Evolutionary conservation across 2,329 filamentous ascomycete species (phyloP).

Genomic region (Aspergillus pseudotamarii): DNA sequence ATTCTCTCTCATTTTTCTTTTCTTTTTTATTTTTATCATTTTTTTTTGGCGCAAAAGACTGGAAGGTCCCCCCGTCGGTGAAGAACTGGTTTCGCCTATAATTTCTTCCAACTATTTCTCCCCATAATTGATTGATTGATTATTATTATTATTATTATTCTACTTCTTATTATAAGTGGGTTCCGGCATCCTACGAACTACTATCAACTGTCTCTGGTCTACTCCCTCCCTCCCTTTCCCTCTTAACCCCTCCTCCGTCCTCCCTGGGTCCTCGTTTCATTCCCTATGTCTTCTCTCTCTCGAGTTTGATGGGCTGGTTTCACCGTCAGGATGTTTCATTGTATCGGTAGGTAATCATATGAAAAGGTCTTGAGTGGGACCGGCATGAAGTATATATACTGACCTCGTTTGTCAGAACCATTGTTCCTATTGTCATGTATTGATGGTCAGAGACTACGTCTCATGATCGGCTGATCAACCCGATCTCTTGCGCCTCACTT

Average conservation of each 20-base stretch:
- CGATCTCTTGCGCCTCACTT: constrained; percentile 9
- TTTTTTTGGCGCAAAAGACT: not conserved
- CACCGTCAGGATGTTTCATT: not conserved
- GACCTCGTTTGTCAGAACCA: not conserved
- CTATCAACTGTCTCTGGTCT: no score
- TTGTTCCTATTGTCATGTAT: not conserved
- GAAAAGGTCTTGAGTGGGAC: not conserved
- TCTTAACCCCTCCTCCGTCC: not conserved
- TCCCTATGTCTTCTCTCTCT: not conserved
- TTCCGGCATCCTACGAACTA: not conserved
- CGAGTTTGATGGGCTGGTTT: not conserved
- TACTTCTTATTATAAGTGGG: not conserved
- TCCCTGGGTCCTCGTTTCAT: not conserved
- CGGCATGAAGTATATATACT: not conserved
- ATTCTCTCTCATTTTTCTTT: not conserved
- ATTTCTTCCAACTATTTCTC: not conserved
- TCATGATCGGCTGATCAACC: constrained; percentile 18
- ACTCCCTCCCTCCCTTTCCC: not conserved
- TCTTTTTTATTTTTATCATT: no score
- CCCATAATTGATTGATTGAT: not conserved
- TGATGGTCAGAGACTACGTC: constrained; percentile 3
- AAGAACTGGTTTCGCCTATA: not conserved
- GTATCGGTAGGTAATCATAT: not conserved
- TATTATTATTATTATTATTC: not conserved
- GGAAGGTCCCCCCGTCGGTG: not conserved